These are phyloP conservation scores for Umbelopsis sp. DNA, from an alignment of 371 early-diverging fungal genomes.

Conservation along the genomic window DNA sequence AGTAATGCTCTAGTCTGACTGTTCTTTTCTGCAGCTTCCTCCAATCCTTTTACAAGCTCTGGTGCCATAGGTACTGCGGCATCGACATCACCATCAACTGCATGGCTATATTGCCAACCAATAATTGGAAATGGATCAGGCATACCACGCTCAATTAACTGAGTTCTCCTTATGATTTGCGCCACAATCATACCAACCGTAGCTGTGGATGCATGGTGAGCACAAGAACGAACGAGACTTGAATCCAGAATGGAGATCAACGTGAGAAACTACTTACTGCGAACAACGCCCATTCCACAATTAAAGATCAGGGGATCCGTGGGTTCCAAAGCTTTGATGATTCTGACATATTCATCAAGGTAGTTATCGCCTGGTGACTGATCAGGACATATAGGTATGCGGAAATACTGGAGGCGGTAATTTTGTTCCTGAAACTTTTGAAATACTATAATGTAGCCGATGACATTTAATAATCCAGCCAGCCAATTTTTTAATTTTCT, in stretches of 20 bases:
- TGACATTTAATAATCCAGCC: not conserved
- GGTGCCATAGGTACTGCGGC: slow-evolving; percentile 25
- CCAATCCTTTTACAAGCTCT: slow-evolving; percentile 38
- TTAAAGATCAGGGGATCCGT: slow-evolving; percentile 70
- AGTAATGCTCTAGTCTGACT: slow-evolving; percentile 58
- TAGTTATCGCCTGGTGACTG: slow-evolving; percentile 73
- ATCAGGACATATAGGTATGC: slow-evolving; percentile 71
- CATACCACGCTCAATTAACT: slow-evolving; percentile 46
- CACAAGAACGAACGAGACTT: not conserved
- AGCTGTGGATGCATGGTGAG: slow-evolving; percentile 33
- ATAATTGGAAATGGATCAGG: slow-evolving; percentile 53
- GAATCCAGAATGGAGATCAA: not conserved
- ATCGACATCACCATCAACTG: slow-evolving; percentile 16
- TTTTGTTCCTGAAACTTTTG: slow-evolving; percentile 44
- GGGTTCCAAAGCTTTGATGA: slow-evolving; percentile 49
- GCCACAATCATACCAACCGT: slow-evolving; percentile 70
- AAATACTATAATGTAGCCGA: slow-evolving; percentile 43
- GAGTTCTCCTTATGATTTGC: slow-evolving; percentile 60
- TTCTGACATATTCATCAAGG: slow-evolving; percentile 68
- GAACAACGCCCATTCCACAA: slow-evolving; percentile 75
- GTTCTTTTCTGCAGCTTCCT: slow-evolving; percentile 49
- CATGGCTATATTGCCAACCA: slow-evolving; percentile 32
- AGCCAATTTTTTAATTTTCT: not conserved
- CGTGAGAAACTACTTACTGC: slow-evolving; percentile 56
- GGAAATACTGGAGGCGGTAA: slow-evolving; percentile 56